Conservation (phyloP, 2,329 filamentous ascomycete species). For the Trichophyton equinum region DNA sequence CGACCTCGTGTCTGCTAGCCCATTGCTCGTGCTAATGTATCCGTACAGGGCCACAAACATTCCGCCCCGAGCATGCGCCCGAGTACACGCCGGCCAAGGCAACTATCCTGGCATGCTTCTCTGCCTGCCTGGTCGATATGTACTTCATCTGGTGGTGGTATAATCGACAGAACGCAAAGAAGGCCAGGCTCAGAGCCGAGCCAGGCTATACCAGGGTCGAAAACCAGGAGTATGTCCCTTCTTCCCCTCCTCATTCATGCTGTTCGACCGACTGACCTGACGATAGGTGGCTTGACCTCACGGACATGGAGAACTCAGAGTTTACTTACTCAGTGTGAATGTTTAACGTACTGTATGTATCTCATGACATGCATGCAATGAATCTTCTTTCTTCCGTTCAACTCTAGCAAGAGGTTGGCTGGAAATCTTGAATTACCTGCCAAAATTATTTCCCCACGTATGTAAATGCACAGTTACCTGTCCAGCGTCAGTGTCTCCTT, state of each 20-base stretch:
- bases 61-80: conserved; percentile 41
- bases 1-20: not conserved
- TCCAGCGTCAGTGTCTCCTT: too few relatives aligned
- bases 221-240: conserved; percentile 48
- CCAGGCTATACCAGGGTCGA: conserved; percentile 49
- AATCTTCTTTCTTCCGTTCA: not conserved
- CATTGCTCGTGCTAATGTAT: not conserved
- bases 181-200: conserved; percentile 39
- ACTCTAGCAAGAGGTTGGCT: too few relatives aligned
- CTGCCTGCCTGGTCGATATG: conserved; percentile 37
- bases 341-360: not conserved
- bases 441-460: too few relatives aligned
- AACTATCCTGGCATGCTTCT: conserved; percentile 20
- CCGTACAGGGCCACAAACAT: conserved; percentile 38
- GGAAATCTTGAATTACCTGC: too few relatives aligned
- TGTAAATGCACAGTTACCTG: too few relatives aligned
- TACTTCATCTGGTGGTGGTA: conserved; percentile 54
- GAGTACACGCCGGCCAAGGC: conserved; percentile 26
- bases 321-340: conserved; percentile 47
- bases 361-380: not conserved
- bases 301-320: conserved; percentile 53
- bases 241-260: not conserved
- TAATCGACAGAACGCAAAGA: conserved; percentile 45
- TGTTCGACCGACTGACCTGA: not conserved
- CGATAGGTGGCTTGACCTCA: conserved; percentile 45